Evolutionary conservation across 1,139 yeast species (phyloP), one percentile per base, ranked within the genome.

Genomic region (Taphrina betulina): DNA sequence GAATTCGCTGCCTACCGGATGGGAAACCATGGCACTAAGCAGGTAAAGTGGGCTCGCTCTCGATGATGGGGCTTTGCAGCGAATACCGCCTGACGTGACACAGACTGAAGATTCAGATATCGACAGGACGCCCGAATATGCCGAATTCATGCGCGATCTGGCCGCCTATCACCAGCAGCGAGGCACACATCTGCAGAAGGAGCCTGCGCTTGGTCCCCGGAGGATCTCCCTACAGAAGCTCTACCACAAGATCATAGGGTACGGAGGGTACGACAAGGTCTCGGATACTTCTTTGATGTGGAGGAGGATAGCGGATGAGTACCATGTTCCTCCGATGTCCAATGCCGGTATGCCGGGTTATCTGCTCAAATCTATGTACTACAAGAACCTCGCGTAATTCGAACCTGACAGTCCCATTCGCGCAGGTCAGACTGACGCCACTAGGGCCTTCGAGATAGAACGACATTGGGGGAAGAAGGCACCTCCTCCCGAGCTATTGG

Each of bases 261-360:
- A 45, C 22, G 61, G 61, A n/a, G 61, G 61, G 3, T 59, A 59
- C 37, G 61, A 59, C 36, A 53, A 44, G 20, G 60, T 59, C n/a
- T 58, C 61, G 3, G 57, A 58, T 23, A 50, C 54, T 16, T 42
- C 54, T 12, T 36, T 50, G 33, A 28, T 50, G 50, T 58, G 60
- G 60, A 56, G 58, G 23, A 41, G 58, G 17, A 36, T 58, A 5
- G 59, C 58, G 12, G 54, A 53, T 22, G 58, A 54, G 24, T 53
- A 58, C 33, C 28, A 53, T 33, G 45, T 58, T 10, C 59, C 58
- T 7, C 60, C 60, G 20, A 58, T 57, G 55, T 53, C 60, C 20
- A 58, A 58, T 51, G 58, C 59, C 8, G 58, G 58, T 20, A 50
- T 50, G 54, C 54, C 60, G 1, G 60, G 60, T 19, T 58, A 57